Base-by-base conservation (phyloP, 257 asterid species). In the Verbascum thapsus region DNA sequence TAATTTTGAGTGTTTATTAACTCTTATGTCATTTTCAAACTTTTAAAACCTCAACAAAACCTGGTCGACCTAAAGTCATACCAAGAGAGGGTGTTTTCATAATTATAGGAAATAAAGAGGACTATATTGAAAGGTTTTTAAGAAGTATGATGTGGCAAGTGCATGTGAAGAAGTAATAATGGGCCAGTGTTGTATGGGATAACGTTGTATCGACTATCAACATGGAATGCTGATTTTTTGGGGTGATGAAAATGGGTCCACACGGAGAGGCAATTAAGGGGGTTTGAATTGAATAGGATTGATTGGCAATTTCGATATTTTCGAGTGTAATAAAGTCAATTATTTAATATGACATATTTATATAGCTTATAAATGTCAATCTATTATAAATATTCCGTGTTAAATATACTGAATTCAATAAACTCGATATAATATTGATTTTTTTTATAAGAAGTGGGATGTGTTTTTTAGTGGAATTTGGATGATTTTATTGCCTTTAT, bases 201-300 rank as follows among this genome's bases (percentile, higher is more conserved):
- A 53, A 71, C 70, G 50, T 61, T 58, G 64, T 57, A 38, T 51
- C 65, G 61, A 60, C 65, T 57, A 38, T 51, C 65, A 61, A 60
- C 65, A 68, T 74, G 74, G 67, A 60, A 42, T 51, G 74, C 63
- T 68, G 73, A 67, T 67, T 51, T 66, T 41, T 50, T 41, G 51
- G 55, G 19, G 37, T 39, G 43, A 58, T 39, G 32, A 44, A 53
- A 53, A 54, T 54, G 74, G 84, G 79, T 76, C 85, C 85, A 79
- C 81, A 40, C 85, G 81, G 75, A 66, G 55, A 61, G 70, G 23
- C 58, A 75, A 75, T 79, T 69, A 57, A 50, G 69, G 68, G 50
- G 22, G 11, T 49, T 1, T 2, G 16, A 20, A 58, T 64, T 50
- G 19, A 47, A 47, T 50, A 42, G 10, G 61, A 64, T 55, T 65